Base-by-base conservation (phyloP, 768 basidiomycete species). In the Nidularia pulvinata region DNA sequence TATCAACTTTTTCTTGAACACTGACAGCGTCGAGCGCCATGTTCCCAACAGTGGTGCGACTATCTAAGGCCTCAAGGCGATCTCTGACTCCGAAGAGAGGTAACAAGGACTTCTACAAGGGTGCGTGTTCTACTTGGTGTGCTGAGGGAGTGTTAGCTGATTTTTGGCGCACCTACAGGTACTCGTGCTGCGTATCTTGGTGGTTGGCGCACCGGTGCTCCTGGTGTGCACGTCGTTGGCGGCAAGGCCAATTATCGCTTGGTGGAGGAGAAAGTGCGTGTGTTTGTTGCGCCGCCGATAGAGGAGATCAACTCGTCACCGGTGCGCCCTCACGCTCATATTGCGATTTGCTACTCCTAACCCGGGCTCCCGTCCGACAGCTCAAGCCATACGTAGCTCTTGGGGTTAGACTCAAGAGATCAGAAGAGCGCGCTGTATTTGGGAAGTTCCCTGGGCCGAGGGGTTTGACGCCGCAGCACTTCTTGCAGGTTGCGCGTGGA, bases 81-180 rank as follows among this genome's bases (percentile, higher is more conserved):
- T 83, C 94, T 2, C 75, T 98, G 48, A 94, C 89, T 0, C 78
- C 91, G 0, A 98, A 98, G 68, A 74, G 86, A 46, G 96, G 84
- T 13, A 97, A 97, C 75, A 98, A 98, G 64, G 93, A 99, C 65
- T 98, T 80, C 67, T 98, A 97, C 80, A 98, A 98, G 71, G 96
- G 96, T 89, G 6, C n/a, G 71, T 57, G 36, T 34, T 35, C 22
- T 33, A 19, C 44, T 51, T 33, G 19, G 19, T 19, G 7, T 33
- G n/a, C 4, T 39, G 13, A 54, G 33, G 33, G 37, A 10, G 6
- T 6, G 32, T 4, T n/a, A 11, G 16, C n/a, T 10, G 7, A 34
- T 11, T 52, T 43, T 53, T 33, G 36, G 46, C 36, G 25, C 7
- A 44, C 34, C 33, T 7, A 9, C 59, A 94, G 93, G 93, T 36